Evolutionary conservation across 345 rosid species (phyloP).

Genomic region (Anastatica hierochuntica): DNA sequence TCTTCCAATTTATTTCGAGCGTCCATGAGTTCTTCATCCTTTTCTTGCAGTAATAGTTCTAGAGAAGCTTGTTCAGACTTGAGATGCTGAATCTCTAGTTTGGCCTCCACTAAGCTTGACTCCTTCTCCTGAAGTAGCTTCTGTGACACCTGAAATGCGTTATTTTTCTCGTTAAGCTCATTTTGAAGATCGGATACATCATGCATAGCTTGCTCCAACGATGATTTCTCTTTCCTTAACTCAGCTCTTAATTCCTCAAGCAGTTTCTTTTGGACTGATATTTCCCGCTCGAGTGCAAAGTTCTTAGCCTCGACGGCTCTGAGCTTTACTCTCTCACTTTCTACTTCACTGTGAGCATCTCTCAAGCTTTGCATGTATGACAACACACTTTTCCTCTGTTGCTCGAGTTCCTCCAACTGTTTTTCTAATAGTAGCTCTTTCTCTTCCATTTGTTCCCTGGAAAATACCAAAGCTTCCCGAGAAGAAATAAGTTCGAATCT

Average conservation of each 20-base stretch:
- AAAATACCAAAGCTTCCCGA: constrained; percentile 54
- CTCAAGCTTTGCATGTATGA: constrained; percentile 56
- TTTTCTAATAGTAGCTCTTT: constrained; percentile 41
- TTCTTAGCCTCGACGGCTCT: constrained; percentile 58
- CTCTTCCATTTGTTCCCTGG: constrained; percentile 53
- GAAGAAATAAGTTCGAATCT: constrained; percentile 63
- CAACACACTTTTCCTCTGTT: constrained; percentile 44
- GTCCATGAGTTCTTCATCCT: constrained; percentile 45
- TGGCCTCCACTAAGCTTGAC: constrained; percentile 67
- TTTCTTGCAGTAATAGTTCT: constrained; percentile 47
- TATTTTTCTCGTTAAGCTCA: constrained; percentile 41
- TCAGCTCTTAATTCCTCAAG: constrained; percentile 42
- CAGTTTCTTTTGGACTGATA: constrained; percentile 39
- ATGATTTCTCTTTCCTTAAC: constrained; percentile 43
- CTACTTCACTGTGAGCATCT: constrained; percentile 61
- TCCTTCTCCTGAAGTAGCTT: constrained; percentile 50
- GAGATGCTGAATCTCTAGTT: constrained; percentile 71
- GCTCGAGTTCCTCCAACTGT: constrained; percentile 51
- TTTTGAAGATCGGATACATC: constrained; percentile 39
- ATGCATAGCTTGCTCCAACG: constrained; percentile 43
- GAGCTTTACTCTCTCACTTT: constrained; percentile 57
- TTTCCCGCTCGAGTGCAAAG: constrained; percentile 49
- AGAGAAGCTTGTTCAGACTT: constrained; percentile 65
- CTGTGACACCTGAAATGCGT: constrained; percentile 44
- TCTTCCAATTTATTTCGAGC: constrained; percentile 50